A percentile compares a stretch with the other conserved stretches of the same genome.
phyloP scores from a whole-genome alignment of 139 green algal genomes.

The Chlorella sp. region DNA sequence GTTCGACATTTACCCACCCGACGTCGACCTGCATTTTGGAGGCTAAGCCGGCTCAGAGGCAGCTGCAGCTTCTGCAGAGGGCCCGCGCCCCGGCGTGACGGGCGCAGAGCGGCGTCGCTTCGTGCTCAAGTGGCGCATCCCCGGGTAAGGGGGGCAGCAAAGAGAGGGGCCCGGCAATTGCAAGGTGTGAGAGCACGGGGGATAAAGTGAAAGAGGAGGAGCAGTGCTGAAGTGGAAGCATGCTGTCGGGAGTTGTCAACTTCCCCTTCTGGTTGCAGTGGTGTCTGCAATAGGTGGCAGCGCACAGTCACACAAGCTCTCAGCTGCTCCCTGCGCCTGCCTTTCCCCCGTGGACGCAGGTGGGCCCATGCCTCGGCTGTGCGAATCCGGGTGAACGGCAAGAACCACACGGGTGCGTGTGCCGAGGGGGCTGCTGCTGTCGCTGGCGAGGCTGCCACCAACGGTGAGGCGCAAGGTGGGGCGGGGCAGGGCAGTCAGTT shows the following conservation, averaged over 20 bases:
- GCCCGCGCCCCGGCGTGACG: neutral
- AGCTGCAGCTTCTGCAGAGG: neutral
- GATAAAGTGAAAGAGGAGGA: too few species aligned
- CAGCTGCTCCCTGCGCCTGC: neutral
- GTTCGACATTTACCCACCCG: neutral
- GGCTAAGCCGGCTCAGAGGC: neutral
- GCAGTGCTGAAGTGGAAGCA: neutral
- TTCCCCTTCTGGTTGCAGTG: too few species aligned
- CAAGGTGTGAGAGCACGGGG: too few species aligned
- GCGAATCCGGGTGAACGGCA: neutral
- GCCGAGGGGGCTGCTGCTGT: neutral
- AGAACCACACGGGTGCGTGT: neutral
- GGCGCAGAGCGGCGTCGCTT: neutral
- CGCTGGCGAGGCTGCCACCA: neutral
- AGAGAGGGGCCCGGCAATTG: too few species aligned
- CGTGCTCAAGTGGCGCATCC: constrained; percentile 33
- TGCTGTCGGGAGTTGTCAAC: too few species aligned
- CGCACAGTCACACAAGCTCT: too few species aligned
- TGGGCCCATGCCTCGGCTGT: constrained; percentile 5
- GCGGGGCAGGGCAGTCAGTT: too few species aligned
- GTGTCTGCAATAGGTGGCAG: too few species aligned
- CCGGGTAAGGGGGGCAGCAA: neutral
- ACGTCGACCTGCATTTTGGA: neutral
- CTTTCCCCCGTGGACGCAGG: neutral
- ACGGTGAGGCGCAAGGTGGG: neutral